Conservation (phyloP, 2,329 filamentous ascomycete genomes). For the Colletotrichum chlorophyti region DNA sequence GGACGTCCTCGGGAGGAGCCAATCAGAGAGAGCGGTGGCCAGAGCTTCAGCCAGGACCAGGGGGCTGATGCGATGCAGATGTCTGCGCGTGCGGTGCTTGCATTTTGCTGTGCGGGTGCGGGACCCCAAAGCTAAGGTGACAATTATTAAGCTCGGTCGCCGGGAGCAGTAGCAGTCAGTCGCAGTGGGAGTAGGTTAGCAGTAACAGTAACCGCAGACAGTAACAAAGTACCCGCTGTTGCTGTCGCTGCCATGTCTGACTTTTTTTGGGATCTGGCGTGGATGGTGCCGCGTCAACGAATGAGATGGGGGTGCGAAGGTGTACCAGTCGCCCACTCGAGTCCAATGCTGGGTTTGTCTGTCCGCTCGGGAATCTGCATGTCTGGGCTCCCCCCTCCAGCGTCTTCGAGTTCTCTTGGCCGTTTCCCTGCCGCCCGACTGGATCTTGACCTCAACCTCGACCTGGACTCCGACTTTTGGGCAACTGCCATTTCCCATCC, state of each 20-base stretch:
- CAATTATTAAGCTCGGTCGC: too few relatives aligned
- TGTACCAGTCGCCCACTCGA: too few relatives aligned
- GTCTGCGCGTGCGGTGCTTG: slow-evolving; percentile 1
- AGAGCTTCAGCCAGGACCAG: slow-evolving; percentile 30
- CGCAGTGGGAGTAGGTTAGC: too few relatives aligned
- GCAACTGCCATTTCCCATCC: not conserved
- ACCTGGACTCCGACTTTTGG: too few relatives aligned
- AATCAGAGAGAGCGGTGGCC: slow-evolving; percentile 23
- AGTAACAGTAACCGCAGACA: not conserved
- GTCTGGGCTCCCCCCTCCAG: slow-evolving; percentile 10
- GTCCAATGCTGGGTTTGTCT: not conserved
- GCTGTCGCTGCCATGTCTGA: not conserved
- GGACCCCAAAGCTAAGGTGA: too few relatives aligned
- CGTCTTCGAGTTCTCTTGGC: slow-evolving; percentile 9
- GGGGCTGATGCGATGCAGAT: slow-evolving; percentile 30
- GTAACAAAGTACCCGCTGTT: not conserved
- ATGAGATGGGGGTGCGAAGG: too few relatives aligned
- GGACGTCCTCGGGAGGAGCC: slow-evolving; percentile 21
- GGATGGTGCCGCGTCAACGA: slow-evolving; percentile 7
- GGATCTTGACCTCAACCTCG: slow-evolving; percentile 12
- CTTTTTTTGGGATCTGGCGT: not conserved
- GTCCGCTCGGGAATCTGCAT: slow-evolving; percentile 17
- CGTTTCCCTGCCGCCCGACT: slow-evolving; percentile 18
- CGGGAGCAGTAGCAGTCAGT: too few relatives aligned
- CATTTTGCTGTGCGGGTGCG: slow-evolving; percentile 23